Evolutionary conservation across 164 flowering plant species (phyloP).

Genomic region (Tetracentron sinense): DNA sequence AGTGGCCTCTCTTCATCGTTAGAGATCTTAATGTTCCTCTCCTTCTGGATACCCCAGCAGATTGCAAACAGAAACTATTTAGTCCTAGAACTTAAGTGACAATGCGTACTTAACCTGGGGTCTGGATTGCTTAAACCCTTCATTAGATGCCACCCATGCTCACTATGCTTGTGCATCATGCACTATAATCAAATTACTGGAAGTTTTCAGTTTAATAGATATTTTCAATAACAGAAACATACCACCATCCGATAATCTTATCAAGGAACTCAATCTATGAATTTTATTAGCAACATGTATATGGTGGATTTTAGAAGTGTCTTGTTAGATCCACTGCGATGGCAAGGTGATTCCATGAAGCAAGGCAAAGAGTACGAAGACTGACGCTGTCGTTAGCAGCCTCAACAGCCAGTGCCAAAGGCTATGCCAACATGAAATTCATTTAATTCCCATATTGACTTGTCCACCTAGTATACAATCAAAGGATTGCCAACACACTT

Average conservation of each 20-base stretch:
- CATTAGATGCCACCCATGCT: neutral
- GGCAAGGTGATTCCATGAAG: neutral
- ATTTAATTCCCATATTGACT: neutral
- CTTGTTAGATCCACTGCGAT: neutral
- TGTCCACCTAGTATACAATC: neutral
- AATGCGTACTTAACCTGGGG: neutral
- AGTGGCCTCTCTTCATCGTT: neutral
- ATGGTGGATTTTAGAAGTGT: neutral
- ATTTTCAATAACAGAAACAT: neutral
- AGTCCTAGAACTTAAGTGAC: neutral
- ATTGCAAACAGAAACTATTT: neutral
- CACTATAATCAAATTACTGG: neutral
- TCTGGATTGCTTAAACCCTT: neutral
- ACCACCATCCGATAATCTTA: neutral
- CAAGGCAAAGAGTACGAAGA: neutral
- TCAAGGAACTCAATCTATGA: too few species aligned
- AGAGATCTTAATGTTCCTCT: neutral
- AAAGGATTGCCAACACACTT: neutral
- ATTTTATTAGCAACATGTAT: too few species aligned
- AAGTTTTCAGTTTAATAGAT: too few species aligned
- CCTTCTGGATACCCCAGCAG: neutral
- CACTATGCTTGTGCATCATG: neutral
- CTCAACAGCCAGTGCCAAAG: neutral
- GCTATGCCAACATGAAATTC: neutral
- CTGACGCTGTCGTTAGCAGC: neutral